phyloP scores from a whole-genome alignment of 2,329 filamentous ascomycete species.

The Tricladium varicosporioides region DNA sequence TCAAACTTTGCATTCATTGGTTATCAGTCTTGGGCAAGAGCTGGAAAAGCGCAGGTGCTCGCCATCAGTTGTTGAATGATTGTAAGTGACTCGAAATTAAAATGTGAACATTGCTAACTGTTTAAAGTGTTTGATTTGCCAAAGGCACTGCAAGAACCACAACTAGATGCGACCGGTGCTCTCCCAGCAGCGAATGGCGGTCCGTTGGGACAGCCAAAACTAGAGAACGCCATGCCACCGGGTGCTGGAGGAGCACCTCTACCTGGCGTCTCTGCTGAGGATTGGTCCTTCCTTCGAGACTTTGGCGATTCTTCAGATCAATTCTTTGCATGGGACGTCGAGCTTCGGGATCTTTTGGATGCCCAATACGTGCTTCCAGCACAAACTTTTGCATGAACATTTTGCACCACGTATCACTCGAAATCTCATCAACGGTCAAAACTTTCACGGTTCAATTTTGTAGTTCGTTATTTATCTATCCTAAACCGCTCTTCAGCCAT shows the following conservation, averaged over 20 bases:
- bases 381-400: too few relatives aligned
- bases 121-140: conserved; percentile 22
- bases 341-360: conserved; percentile 30
- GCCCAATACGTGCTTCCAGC: conserved; percentile 6
- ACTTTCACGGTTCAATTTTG: too few relatives aligned
- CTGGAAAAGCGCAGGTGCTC: conserved; percentile 32
- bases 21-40: conserved; percentile 30
- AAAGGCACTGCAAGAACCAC: conserved; percentile 15
- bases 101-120: background rate
- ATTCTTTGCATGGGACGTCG: conserved; percentile 30
- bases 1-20: conserved; percentile 32
- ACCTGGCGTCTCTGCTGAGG: conserved; percentile 11
- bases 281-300: conserved; percentile 30
- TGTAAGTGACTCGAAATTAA: conserved; percentile 18
- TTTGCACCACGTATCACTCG: too few relatives aligned
- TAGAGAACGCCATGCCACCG: background rate
- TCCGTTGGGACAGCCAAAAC: background rate
- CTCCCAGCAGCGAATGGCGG: background rate
- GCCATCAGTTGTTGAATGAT: conserved; percentile 30
- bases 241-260: background rate
- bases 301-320: conserved; percentile 32
- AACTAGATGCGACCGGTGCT: background rate
- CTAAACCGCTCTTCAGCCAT: too few relatives aligned
- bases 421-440: too few relatives aligned
- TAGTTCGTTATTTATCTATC: too few relatives aligned